Evolutionary conservation across 1,284 basidiomycete species (phyloP).

Genomic region (Serendipita sp.): DNA sequence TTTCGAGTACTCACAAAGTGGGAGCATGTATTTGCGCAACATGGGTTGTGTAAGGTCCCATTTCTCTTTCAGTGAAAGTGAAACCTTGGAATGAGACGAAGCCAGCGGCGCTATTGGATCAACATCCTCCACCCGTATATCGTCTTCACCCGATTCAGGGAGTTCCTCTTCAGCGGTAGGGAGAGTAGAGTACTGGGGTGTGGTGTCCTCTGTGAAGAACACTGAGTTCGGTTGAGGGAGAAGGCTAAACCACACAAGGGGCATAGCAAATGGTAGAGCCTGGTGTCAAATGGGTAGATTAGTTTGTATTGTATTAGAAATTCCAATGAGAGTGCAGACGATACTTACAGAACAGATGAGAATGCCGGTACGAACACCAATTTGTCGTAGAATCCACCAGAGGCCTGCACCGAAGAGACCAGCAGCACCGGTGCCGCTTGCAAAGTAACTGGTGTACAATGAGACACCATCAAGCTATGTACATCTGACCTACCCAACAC

Average conservation of each 20-base stretch:
- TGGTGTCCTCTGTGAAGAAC: constrained; percentile 16
- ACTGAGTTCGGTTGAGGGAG: constrained; percentile 49
- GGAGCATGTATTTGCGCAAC: constrained; percentile 64
- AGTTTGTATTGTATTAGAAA: not conserved
- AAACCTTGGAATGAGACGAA: not conserved
- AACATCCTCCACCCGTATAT: not conserved
- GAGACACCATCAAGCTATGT: not conserved
- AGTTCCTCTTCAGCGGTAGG: constrained; percentile 22
- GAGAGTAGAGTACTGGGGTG: constrained; percentile 39
- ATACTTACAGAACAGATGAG: constrained; percentile 57
- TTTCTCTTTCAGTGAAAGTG: not conserved
- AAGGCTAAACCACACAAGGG: constrained; percentile 58
- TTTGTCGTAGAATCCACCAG: constrained; percentile 85
- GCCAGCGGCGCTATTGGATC: not conserved
- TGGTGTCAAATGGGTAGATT: constrained; percentile 20
- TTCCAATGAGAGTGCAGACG: not conserved
- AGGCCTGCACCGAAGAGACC: constrained; percentile 83
- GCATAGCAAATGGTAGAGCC: constrained; percentile 67
- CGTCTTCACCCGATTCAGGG: constrained; percentile 17
- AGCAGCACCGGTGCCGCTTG: constrained; percentile 87
- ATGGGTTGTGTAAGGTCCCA: constrained; percentile 50
- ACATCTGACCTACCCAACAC: constrained; percentile 40
- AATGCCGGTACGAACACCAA: constrained; percentile 76
- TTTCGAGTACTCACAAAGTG: constrained; percentile 44
- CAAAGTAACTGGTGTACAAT: constrained; percentile 49